Evolutionary conservation across 441 rosid species (phyloP).

Genomic region (Melastoma candidum): DNA sequence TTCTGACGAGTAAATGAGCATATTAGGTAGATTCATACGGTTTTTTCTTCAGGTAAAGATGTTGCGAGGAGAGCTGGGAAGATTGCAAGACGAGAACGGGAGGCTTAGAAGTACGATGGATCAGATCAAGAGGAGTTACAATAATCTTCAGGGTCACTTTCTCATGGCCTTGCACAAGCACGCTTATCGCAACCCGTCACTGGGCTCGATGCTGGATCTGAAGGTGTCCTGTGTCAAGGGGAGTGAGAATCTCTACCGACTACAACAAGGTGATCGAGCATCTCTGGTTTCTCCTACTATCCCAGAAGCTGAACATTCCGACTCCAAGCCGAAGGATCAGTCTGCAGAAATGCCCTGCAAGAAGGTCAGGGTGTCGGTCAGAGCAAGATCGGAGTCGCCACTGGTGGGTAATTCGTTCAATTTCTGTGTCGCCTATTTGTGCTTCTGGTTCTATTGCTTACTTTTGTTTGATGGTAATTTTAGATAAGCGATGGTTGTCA

Average conservation of each 20-base stretch:
- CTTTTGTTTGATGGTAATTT: background rate
- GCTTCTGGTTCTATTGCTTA: too few species aligned
- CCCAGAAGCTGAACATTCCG: background rate
- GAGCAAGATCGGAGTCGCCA: constrained; percentile 15
- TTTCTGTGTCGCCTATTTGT: background rate
- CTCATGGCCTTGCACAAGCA: constrained; percentile 50
- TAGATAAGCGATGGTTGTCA: constrained; percentile 19
- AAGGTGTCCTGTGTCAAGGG: background rate
- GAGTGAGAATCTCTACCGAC: background rate
- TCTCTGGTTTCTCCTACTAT: background rate
- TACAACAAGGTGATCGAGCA: background rate
- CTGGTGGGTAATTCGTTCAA: background rate
- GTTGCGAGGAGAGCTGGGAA: constrained; percentile 38
- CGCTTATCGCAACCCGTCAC: constrained; percentile 18
- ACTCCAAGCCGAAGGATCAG: background rate
- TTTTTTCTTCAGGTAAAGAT: constrained; percentile 24
- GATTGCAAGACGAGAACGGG: constrained; percentile 56
- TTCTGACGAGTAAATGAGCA: background rate
- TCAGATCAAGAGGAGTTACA: constrained; percentile 40
- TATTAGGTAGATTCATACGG: background rate
- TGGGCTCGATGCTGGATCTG: background rate
- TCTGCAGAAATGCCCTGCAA: background rate
- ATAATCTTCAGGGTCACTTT: constrained; percentile 50
- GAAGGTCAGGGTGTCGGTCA: constrained; percentile 18
- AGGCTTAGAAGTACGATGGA: constrained; percentile 48